Evolutionary conservation across 805 yeast species (phyloP), one percentile per base, ranked within the genome.

Genomic region (Candida endomychidarum): DNA sequence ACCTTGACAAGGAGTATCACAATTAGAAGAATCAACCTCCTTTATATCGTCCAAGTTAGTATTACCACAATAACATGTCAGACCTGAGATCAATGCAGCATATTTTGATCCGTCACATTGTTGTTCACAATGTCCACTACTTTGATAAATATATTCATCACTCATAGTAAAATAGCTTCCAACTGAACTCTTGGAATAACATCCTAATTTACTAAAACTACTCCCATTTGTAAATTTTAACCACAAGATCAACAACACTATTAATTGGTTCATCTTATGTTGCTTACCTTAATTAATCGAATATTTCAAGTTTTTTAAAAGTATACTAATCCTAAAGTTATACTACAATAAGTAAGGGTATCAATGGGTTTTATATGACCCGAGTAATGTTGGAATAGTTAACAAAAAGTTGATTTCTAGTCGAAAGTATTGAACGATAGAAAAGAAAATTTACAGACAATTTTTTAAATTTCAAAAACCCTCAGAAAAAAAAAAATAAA

Each of bases 131-230:
- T 76, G 64, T 6, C 74, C 65, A 12, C 79, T 73, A 7, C 88
- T 72, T 61, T 85, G 90, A 55, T 64, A 83, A 1, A 58, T 62
- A 56, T 75, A 76, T 2, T 69, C 51, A 21, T 83, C 86, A 45
- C 65, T 57, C 40, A 51, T 56, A n/a, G 56, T 36, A 50, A 66
- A 75, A 57, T 36, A 36, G 2, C 54, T 44, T 30, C 32, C 61
- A 3, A 74, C 48, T n/a, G 57, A 36, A 19, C 69, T 47, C 52
- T 51, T 29, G 22, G 48, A 38, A 42, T 40, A 60, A 45, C 65
- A 60, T 11, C 65, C 65, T 7, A 45, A 34, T 35, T 46, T 44
- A 1, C 49, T 15, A 36, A 47, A 54, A 17, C 38, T 21, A 10
- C 37, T n/a, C n/a, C n/a, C 39, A n/a, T 18, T 25, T 3, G 32